phyloP scores from a whole-genome alignment of 176 grass and related monocot genomes.

The Oryza glumipatula region DNA sequence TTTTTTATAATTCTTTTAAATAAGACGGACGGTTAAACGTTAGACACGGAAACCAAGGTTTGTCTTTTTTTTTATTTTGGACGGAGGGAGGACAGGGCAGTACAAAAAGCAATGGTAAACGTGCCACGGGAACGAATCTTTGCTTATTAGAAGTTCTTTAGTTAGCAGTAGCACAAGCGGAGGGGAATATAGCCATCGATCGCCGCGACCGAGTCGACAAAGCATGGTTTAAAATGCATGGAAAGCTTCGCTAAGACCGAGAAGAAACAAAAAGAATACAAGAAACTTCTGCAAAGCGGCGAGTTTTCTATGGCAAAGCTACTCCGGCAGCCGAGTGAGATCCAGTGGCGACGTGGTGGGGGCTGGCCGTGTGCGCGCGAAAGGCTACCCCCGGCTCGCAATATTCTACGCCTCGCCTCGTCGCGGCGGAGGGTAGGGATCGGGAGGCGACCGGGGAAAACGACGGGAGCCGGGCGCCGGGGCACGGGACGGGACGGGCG shows the following conservation, averaged over 20 bases:
- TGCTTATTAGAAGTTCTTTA: constrained; percentile 32
- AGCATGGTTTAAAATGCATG: constrained; percentile 36
- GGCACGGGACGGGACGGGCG: background rate
- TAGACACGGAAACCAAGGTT: no score
- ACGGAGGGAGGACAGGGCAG: background rate
- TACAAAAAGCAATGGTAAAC: constrained; percentile 49
- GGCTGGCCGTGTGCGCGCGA: constrained; percentile 23
- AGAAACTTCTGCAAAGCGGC: constrained; percentile 61
- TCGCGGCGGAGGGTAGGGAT: no score
- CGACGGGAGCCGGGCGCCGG: constrained; percentile 3
- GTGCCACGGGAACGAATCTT: constrained; percentile 57
- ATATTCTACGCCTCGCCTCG: background rate
- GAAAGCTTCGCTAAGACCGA: constrained; percentile 53
- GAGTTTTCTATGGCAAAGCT: constrained; percentile 26
- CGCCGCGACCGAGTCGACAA: constrained; percentile 49
- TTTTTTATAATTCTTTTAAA: no score
- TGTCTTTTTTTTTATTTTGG: no score
- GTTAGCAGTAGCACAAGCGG: constrained; percentile 27
- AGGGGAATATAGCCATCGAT: constrained; percentile 56
- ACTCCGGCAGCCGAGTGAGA: background rate
- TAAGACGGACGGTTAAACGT: no score
- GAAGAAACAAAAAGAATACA: constrained; percentile 74
- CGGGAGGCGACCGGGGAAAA: background rate
- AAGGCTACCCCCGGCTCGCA: constrained; percentile 13
- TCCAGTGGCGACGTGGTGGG: constrained; percentile 43